phyloP scores from a whole-genome alignment of 176 grass and related monocot species.

The Avena sativa region DNA sequence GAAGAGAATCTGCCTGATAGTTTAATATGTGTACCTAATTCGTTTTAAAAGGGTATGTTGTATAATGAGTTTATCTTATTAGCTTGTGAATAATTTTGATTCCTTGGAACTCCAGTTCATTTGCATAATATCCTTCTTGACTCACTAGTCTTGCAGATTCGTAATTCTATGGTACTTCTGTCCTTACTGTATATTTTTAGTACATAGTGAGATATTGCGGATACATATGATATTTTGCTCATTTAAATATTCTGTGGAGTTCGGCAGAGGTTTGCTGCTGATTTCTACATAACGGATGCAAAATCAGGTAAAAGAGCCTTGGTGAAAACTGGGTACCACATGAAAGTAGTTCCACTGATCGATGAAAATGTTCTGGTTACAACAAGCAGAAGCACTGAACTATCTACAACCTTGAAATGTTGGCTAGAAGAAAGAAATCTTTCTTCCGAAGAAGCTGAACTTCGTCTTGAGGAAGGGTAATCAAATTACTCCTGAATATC shows the following conservation, averaged over 20 bases:
- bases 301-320: slow-evolving; percentile 80
- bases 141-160: neutral
- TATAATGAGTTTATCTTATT: neutral
- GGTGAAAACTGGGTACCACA: slow-evolving; percentile 81
- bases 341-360: slow-evolving; percentile 77
- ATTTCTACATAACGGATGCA: slow-evolving; percentile 97
- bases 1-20: neutral
- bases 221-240: slow-evolving; percentile 46
- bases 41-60: neutral
- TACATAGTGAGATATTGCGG: neutral
- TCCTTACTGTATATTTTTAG: neutral
- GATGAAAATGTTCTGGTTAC: slow-evolving; percentile 77
- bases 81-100: neutral
- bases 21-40: neutral
- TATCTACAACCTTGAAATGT: slow-evolving; percentile 85
- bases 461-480: slow-evolving; percentile 91
- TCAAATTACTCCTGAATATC: slow-evolving; percentile 13
- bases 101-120: neutral
- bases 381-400: slow-evolving; percentile 66
- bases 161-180: slow-evolving; percentile 5
- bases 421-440: slow-evolving; percentile 90
- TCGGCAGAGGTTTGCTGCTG: slow-evolving; percentile 87
- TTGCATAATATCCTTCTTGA: slow-evolving; percentile 11
- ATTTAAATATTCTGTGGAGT: slow-evolving; percentile 54
- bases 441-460: slow-evolving; percentile 66